Conservation (phyloP, 2,329 filamentous ascomycete genomes). For the Pleomassaria siparia region DNA sequence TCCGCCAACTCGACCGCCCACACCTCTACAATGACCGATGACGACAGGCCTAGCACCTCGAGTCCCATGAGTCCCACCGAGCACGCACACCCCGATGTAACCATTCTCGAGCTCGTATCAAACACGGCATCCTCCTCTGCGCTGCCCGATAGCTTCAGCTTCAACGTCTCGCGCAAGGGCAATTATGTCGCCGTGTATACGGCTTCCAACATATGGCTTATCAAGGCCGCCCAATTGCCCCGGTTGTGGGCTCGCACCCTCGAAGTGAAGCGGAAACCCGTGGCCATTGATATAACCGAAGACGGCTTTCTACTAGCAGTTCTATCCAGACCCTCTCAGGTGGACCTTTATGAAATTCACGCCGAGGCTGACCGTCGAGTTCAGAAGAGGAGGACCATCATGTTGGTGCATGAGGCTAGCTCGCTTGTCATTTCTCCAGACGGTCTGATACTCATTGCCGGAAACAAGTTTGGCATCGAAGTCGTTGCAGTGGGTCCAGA, state of each 20-base stretch:
- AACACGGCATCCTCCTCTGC: constrained; percentile 43
- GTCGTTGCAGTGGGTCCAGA: constrained; percentile 72
- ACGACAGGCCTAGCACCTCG: constrained; percentile 21
- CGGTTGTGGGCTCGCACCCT: constrained; percentile 40
- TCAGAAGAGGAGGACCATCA: constrained; percentile 71
- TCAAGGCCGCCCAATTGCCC: constrained; percentile 40
- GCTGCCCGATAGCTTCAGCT: constrained; percentile 41
- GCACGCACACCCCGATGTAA: constrained; percentile 35
- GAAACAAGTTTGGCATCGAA: constrained; percentile 87
- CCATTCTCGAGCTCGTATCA: constrained; percentile 41
- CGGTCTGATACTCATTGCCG: constrained; percentile 78
- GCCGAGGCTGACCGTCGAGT: constrained; percentile 51
- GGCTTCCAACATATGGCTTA: constrained; percentile 41
- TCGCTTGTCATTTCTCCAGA: constrained; percentile 80
- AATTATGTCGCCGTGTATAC: constrained; percentile 41
- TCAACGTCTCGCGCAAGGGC: constrained; percentile 40
- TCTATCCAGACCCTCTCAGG: constrained; percentile 77
- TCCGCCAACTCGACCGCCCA: constrained; percentile 38
- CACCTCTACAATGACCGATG: constrained; percentile 37
- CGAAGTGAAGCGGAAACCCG: constrained; percentile 41
- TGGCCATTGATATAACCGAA: constrained; percentile 75
- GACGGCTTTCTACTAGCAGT: constrained; percentile 76
- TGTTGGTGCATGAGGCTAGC: constrained; percentile 75
- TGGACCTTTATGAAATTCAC: constrained; percentile 78
- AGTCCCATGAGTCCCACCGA: constrained; percentile 19